These are phyloP conservation scores for Biancaea sappan DNA, from an alignment of 306 rosid genomes.

Conservation along the genomic window DNA sequence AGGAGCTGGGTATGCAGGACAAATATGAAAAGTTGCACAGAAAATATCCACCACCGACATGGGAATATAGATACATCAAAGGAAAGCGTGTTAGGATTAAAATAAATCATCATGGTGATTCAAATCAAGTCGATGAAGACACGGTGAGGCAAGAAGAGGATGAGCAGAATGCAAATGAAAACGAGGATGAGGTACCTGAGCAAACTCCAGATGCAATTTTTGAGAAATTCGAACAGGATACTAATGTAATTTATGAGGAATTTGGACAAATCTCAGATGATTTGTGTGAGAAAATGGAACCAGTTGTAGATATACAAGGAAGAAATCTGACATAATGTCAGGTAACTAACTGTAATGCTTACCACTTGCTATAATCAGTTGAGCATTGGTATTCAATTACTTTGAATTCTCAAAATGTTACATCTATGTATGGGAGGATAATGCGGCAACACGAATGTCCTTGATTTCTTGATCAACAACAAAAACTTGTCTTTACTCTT, in stretches of 20 bases:
- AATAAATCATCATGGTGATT: slow-evolving; percentile 30
- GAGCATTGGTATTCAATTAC: no score
- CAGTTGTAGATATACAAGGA: slow-evolving; percentile 25
- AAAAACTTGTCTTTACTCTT: no score
- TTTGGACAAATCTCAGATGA: slow-evolving; percentile 41
- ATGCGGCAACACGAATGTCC: no score
- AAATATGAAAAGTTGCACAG: slow-evolving; percentile 59
- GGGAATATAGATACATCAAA: slow-evolving; percentile 69
- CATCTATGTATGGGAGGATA: no score
- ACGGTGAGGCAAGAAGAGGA: slow-evolving; percentile 1
- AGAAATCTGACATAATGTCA: slow-evolving; percentile 37
- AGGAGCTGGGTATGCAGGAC: slow-evolving; percentile 79
- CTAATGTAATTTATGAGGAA: slow-evolving; percentile 28
- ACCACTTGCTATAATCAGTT: no score
- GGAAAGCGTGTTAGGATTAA: slow-evolving; percentile 73
- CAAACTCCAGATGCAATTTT: slow-evolving; percentile 31
- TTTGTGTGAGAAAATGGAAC: slow-evolving; percentile 34
- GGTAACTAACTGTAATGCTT: slow-evolving; percentile 34
- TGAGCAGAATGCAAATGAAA: slow-evolving; percentile 27
- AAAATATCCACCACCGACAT: slow-evolving; percentile 80
- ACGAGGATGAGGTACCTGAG: slow-evolving; percentile 32
- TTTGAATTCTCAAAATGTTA: no score
- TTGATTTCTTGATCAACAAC: no score
- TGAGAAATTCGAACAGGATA: slow-evolving; percentile 43
- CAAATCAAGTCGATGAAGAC: slow-evolving; percentile 25